Evolutionary conservation across 2,329 filamentous ascomycete genomes (phyloP).

Genomic region (Neopestalotiopsis clavispora): DNA sequence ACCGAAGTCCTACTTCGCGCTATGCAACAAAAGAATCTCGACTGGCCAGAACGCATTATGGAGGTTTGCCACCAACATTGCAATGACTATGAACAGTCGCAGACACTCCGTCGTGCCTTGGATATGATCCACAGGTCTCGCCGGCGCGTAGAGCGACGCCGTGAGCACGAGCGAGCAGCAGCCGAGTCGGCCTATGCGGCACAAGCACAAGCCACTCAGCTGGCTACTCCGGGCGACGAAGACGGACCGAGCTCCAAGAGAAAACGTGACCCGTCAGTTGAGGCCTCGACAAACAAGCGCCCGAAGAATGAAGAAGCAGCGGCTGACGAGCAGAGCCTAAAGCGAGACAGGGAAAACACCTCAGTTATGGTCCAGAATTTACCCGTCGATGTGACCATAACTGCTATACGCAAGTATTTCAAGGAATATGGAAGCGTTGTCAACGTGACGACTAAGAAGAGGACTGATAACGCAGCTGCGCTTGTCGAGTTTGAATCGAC

Average conservation of each 20-base stretch:
- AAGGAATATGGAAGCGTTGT: slow-evolving; percentile 87
- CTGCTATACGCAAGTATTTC: slow-evolving; percentile 86
- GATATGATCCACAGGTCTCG: slow-evolving; percentile 74
- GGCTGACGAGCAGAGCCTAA: slow-evolving; percentile 50
- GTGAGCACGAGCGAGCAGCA: slow-evolving; percentile 68
- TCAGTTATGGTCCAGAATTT: slow-evolving; percentile 82
- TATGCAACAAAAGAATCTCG: slow-evolving; percentile 63
- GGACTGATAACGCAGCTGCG: slow-evolving; percentile 68
- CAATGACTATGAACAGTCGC: slow-evolving; percentile 85
- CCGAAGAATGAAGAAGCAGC: slow-evolving; percentile 52
- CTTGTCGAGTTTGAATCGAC: slow-evolving; percentile 83
- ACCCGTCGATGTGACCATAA: slow-evolving; percentile 71
- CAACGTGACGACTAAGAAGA: slow-evolving; percentile 70
- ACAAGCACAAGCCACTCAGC: slow-evolving; percentile 39
- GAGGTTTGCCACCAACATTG: slow-evolving; percentile 80
- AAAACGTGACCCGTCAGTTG: slow-evolving; percentile 69
- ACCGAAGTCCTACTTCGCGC: slow-evolving; percentile 79
- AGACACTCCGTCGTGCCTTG: slow-evolving; percentile 74
- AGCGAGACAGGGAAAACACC: slow-evolving; percentile 89
- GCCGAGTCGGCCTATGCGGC: slow-evolving; percentile 58
- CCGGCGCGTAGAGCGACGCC: slow-evolving; percentile 66
- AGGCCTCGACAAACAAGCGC: slow-evolving; percentile 69
- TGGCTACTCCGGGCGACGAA: slow-evolving; percentile 37
- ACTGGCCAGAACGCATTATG: slow-evolving; percentile 78
- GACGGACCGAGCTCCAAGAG: slow-evolving; percentile 64